These are phyloP conservation scores for Arthrobotrys megalospora DNA, from an alignment of 2,329 filamentous ascomycete genomes.

Conservation along the genomic window DNA sequence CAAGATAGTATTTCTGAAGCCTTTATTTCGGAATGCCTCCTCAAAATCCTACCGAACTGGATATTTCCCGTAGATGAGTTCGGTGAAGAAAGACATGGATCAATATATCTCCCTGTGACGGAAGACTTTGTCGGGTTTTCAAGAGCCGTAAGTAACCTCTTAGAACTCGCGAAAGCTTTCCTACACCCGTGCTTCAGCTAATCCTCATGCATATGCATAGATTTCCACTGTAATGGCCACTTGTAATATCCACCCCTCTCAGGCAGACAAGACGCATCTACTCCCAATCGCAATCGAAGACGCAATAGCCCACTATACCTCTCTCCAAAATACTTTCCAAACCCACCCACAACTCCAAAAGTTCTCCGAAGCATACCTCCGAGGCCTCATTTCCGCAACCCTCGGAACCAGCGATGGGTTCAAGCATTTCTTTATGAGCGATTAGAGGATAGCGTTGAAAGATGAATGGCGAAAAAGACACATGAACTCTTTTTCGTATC, in stretches of 20 bases:
- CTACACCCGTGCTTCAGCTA: background rate
- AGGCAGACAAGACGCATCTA: background rate
- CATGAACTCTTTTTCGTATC: background rate
- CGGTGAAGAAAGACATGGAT: slow-evolving; percentile 21
- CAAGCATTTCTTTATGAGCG: slow-evolving; percentile 4
- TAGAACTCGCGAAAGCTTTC: background rate
- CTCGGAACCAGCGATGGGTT: slow-evolving; percentile 4
- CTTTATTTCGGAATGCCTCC: background rate
- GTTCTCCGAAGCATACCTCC: slow-evolving; percentile 44
- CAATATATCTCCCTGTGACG: slow-evolving; percentile 16
- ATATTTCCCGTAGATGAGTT: slow-evolving; percentile 39
- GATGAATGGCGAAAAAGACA: slow-evolving; percentile 20
- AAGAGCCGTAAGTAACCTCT: slow-evolving; percentile 10
- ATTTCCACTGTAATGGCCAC: background rate
- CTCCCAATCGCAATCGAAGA: background rate
- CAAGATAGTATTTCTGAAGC: background rate
- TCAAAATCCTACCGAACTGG: slow-evolving; percentile 31
- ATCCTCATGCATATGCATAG: background rate
- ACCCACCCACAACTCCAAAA: slow-evolving; percentile 28
- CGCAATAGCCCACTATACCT: background rate
- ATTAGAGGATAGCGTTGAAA: slow-evolving; percentile 25
- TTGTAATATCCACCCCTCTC: background rate
- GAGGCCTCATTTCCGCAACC: slow-evolving; percentile 19
- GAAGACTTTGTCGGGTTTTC: slow-evolving; percentile 21
- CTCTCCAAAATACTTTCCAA: slow-evolving; percentile 13